These are phyloP conservation scores for Xylaria sp. DNA, from an alignment of 2,329 filamentous ascomycete genomes.

Conservation along the genomic window DNA sequence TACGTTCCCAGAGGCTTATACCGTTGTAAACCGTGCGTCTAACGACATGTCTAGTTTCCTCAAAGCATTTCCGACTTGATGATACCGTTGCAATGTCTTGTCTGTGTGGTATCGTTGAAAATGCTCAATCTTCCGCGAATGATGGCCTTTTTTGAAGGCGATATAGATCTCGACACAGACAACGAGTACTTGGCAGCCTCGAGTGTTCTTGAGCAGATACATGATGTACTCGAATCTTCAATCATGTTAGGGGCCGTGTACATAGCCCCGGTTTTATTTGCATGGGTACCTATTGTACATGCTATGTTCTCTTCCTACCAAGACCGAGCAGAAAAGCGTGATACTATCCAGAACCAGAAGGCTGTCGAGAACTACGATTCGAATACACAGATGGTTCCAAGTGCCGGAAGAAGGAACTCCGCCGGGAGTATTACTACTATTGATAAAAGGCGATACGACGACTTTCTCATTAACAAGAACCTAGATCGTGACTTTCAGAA, in stretches of 20 bases:
- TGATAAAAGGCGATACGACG: conserved; percentile 68
- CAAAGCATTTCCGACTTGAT: conserved; percentile 57
- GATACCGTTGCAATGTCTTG: conserved; percentile 73
- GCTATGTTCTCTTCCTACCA: conserved; percentile 73
- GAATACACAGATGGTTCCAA: conserved; percentile 57
- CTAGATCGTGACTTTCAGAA: conserved; percentile 63
- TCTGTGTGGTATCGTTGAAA: conserved; percentile 75
- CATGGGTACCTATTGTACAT: conserved; percentile 82
- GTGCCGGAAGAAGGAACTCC: conserved; percentile 63
- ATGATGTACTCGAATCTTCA: conserved; percentile 73
- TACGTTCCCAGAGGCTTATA: conserved; percentile 50
- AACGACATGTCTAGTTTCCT: conserved; percentile 48
- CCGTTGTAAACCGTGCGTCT: conserved; percentile 50
- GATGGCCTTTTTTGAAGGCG: conserved; percentile 65
- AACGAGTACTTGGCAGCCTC: conserved; percentile 74
- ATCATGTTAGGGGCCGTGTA: conserved; percentile 66
- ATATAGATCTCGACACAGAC: conserved; percentile 55
- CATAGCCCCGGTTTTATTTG: conserved; percentile 78
- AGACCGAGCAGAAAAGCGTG: conserved; percentile 68
- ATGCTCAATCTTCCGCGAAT: conserved; percentile 74
- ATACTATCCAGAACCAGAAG: conserved; percentile 67
- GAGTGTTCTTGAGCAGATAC: conserved; percentile 76
- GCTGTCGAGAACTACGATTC: conserved; percentile 64
- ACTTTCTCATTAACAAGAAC: conserved; percentile 63
- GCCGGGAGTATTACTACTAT: conserved; percentile 71